Evolutionary conservation across 2,329 filamentous ascomycete genomes (phyloP), one percentile per base, ranked within the genome.

Genomic region (Chaetomiaceae sp.): DNA sequence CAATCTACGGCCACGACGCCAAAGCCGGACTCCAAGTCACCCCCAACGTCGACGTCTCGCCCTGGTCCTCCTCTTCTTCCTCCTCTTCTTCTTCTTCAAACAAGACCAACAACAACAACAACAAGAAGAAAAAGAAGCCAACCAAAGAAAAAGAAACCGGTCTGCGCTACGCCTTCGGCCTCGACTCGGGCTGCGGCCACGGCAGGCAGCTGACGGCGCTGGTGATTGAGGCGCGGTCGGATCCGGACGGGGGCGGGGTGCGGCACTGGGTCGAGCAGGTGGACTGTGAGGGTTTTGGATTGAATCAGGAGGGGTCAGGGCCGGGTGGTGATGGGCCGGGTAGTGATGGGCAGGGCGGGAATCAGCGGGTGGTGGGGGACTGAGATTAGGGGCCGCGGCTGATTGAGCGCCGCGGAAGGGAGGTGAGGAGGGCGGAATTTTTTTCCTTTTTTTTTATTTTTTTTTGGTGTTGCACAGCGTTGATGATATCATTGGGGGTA

Each of bases 1-100:
- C 95, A 36, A 78, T 95, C 53, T 96, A 95, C 69, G 91, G 91
- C 5, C 92, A 97, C 66, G 89, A 96, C 66, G 81, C 89, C 20
- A 84, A 85, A 63, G 72, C 73, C 2, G 90, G 90, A 0, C 77
- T 95, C 23, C 61, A 62, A 44, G 47, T 53, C 34, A 37, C 49
- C 4, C 43, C 55, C 23, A 25, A 55, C 11, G 54, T 48, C 30
- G 58, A 62, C 41, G 61, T 62, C 69, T 86, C 16, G 69, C 50
- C 54, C 2, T 53, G 48, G 25, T n/a, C 18, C 3, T 10, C 40
- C 10, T 4, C 14, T 5, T 42, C 47, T 16, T 33, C 41, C 11
- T 27, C 32, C 7, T 32, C 25, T 4, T 51, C 36, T 2, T 41
- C 25, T 2, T 36, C 41, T 7, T 13, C 21, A 23, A 42, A 48